Evolutionary conservation across 306 rosid species (phyloP), one percentile per base, ranked within the genome.

Genomic region (Dalbergia cultrata): DNA sequence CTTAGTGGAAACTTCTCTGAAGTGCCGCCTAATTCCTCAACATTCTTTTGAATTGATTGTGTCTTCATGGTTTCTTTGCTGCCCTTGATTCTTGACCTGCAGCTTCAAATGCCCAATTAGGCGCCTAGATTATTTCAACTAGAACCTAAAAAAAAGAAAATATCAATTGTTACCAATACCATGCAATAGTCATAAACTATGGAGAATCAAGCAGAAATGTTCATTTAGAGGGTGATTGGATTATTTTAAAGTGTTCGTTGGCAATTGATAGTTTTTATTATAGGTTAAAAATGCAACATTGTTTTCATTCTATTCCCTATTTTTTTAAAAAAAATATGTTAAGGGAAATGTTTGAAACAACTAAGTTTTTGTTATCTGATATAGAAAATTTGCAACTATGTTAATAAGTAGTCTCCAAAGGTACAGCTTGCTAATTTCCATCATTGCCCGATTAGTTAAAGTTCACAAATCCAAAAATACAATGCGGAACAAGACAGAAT

Each of bases 81-180:
- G 54, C 83, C 70, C 97, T 90, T 43, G 90, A 77, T 88, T 92
- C 97, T 84, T 86, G 93, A 80, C 97, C 91, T n/a, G 97, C 97
- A 67, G 95, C 95, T 86, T 90, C 97, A 84, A 92, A 88, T 72
- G 97, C 95, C 95, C 95, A 92, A 83, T 90, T 94, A 47, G 97
- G 97, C 56, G 90, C 97, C 41, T 93, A 92, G 70, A 92, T 85
- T 95, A 92, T 89, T 85, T 92, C 97, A 85, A 92, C 87, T 64
- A 92, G 65, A 72, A 92, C 89, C 97, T 92, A 74, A 73, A 57
- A 84, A 65, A 74, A 54, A 39, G 57, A 77, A 72, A 60, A 59
- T 74, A 35, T 41, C 18, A 47, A 76, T 70, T 62, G 21, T 67
- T 75, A 77, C 75, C 54, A 59, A 62, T 52, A 80, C 73, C 41